Conservation (phyloP, 441 rosid genomes). For the Capsella rubella region DNA sequence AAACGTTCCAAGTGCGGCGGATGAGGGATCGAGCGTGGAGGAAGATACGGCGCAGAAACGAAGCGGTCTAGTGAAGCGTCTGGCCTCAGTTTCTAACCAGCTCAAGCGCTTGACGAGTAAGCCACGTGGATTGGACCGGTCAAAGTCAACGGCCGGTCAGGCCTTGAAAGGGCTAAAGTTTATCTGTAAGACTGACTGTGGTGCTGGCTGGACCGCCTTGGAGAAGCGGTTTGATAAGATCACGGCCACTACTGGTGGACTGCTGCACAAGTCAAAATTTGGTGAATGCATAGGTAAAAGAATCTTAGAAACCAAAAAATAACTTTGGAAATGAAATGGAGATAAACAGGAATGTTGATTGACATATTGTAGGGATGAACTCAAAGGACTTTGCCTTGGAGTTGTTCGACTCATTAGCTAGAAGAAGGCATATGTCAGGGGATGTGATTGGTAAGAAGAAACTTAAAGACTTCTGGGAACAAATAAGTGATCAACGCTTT, state of each 20-base stretch:
- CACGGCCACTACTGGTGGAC: slow-evolving; percentile 45
- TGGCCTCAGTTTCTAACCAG: slow-evolving; percentile 38
- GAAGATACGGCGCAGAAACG: neutral
- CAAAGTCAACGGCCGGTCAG: slow-evolving; percentile 51
- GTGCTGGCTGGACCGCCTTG: slow-evolving; percentile 53
- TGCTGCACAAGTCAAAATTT: slow-evolving; percentile 49
- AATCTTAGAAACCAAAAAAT: neutral
- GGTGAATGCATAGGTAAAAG: slow-evolving; percentile 64
- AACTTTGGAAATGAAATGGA: neutral
- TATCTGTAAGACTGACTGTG: slow-evolving; percentile 52
- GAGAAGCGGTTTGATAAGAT: slow-evolving; percentile 53
- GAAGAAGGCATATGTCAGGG: slow-evolving; percentile 44
- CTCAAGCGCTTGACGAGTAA: slow-evolving; percentile 30
- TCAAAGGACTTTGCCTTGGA: slow-evolving; percentile 53
- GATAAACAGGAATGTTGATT: neutral
- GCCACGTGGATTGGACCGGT: slow-evolving; percentile 50
- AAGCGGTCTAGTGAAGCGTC: slow-evolving; percentile 24
- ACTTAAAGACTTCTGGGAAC: slow-evolving; percentile 59
- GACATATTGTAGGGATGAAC: slow-evolving; percentile 51
- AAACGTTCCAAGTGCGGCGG: slow-evolving; percentile 23
- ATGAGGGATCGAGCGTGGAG: neutral
- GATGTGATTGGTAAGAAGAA: slow-evolving; percentile 45
- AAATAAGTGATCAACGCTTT: slow-evolving; percentile 56
- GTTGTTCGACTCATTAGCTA: slow-evolving; percentile 57
- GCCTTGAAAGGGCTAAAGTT: slow-evolving; percentile 58